phyloP scores from a whole-genome alignment of 306 rosid genomes.

The Hippophae gyantsensis region DNA sequence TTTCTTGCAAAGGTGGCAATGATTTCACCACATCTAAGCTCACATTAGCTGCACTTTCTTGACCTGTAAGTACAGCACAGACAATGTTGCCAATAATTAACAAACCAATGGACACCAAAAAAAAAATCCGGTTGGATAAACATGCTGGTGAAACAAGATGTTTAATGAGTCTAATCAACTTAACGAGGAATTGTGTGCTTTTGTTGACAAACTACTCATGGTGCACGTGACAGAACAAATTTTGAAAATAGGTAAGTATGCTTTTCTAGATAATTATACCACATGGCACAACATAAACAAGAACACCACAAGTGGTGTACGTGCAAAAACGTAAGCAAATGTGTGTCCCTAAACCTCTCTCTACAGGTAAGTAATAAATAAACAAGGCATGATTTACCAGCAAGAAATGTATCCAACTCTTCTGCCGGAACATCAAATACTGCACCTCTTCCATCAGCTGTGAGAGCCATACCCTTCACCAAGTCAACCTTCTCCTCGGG shows the following conservation, averaged over 20 bases:
- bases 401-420: conserved; percentile 51
- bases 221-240: too few species aligned
- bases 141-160: too few species aligned
- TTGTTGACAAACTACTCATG: too few species aligned
- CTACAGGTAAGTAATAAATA: background rate
- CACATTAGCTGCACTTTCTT: conserved; percentile 50
- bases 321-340: too few species aligned
- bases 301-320: too few species aligned
- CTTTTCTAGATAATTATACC: too few species aligned
- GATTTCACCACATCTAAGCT: conserved; percentile 40
- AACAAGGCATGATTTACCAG: conserved; percentile 34
- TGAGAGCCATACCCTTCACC: conserved; percentile 63
- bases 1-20: conserved; percentile 59
- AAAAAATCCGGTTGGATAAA: too few species aligned
- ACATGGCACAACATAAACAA: too few species aligned
- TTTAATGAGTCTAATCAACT: too few species aligned
- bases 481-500: conserved; percentile 69
- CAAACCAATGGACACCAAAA: background rate
- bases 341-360: background rate
- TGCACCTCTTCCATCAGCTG: conserved; percentile 80
- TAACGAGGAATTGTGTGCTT: too few species aligned
- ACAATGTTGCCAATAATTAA: background rate
- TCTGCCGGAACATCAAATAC: conserved; percentile 77
- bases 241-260: too few species aligned
- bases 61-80: conserved; percentile 30